Base-by-base conservation (phyloP, 768 basidiomycete species). In the Gymnopilus junonius region DNA sequence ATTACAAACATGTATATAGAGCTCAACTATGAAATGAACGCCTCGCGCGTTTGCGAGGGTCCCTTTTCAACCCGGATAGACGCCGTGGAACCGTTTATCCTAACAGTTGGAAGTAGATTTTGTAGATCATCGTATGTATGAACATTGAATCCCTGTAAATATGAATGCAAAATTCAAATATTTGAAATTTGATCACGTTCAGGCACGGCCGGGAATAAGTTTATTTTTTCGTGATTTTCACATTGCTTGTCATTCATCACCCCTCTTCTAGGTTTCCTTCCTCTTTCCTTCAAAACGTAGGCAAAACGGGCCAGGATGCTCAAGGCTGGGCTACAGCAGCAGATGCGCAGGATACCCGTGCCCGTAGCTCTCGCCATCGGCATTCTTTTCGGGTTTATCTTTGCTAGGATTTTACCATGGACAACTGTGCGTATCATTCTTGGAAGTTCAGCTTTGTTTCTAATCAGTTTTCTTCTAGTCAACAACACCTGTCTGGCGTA, bases 351-450 rank as follows among this genome's bases (percentile, higher is more conserved):
- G 53, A 73, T 87, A 45, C 84, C 89, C 8, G 82, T 87, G 1
- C 80, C 86, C 1, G 62, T 85, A 14, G 87, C 86, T 3, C 67
- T 93, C 35, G 72, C 83, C 54, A 71, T 92, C 61, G 92, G 91
- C 34, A 74, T 93, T 5, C 62, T 89, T 27, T 73, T 87, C 27
- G 90, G 90, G 23, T 74, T 90, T 42, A 54, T 91, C 31, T 75
- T 91, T 42, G 82, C 88, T 5, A 77, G 83, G 23, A 65, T 83
- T 1, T 50, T 84, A 55, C 84, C 86, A 37, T 83, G 81, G 82
- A 74, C 77, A 25, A 69, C 76, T 34, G 78, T 82, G 65, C 63
- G 75, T 64, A 17, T 59, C 32, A n/a, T 8, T 63, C 34, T 17
- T 58, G 5, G 12, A 70, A 66, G 27, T 31, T 14, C 15, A 43